Percentiles rank a stretch among this genome's conserved stretches.
phyloP scores from a whole-genome alignment of 2,329 filamentous ascomycete species.

The Mycocentrospora acerina region DNA sequence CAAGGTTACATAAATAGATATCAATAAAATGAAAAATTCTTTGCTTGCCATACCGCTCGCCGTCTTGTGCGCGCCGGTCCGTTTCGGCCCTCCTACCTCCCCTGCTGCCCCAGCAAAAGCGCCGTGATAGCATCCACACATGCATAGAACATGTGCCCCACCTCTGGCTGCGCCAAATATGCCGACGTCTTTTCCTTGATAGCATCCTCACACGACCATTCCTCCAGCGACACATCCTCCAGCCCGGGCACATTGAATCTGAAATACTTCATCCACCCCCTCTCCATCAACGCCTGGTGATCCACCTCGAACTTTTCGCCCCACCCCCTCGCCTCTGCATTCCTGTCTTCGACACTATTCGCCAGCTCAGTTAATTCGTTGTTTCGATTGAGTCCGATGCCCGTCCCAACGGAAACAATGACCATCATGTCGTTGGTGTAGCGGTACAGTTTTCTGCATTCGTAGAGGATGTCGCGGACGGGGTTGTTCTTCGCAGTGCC shows the following conservation, averaged over 20 bases:
- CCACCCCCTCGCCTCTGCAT: constrained; percentile 16
- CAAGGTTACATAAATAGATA: no score
- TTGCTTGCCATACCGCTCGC: no score
- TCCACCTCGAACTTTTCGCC: constrained; percentile 29
- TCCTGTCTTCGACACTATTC: constrained; percentile 25
- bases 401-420: constrained; percentile 32
- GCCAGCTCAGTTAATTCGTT: constrained; percentile 28
- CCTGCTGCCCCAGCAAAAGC: constrained; percentile 16
- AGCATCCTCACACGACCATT: constrained; percentile 28
- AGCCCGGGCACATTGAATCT: constrained; percentile 33
- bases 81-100: neutral
- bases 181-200: constrained; percentile 30
- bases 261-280: constrained; percentile 37
- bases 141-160: constrained; percentile 26
- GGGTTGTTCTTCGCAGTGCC: constrained; percentile 37
- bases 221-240: constrained; percentile 30
- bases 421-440: constrained; percentile 36
- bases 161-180: constrained; percentile 28
- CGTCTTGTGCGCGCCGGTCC: no score
- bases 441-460: constrained; percentile 33
- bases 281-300: constrained; percentile 23
- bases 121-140: constrained; percentile 32
- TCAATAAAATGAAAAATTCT: no score
- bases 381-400: constrained; percentile 18
- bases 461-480: constrained; percentile 32